Base-by-base conservation (phyloP, 2,329 filamentous ascomycete genomes). In the Stemphylium beticola region DNA sequence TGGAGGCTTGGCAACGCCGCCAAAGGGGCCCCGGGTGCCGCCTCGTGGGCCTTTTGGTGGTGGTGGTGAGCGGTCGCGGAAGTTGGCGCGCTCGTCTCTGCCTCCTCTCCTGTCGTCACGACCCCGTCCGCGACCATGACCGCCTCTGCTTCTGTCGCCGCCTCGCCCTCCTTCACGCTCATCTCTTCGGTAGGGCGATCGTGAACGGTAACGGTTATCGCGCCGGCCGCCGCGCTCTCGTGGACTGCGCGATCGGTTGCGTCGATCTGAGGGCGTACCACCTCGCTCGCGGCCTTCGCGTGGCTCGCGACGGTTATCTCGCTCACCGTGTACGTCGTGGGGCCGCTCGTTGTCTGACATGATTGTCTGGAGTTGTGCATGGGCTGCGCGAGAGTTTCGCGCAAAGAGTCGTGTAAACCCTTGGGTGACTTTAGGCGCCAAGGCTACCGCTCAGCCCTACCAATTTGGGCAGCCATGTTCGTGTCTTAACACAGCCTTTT, bases 171-270 rank as follows among this genome's bases (percentile, higher is more conserved):
- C 41, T 17, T 65, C 64, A 32, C 62, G 57, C 34, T 64, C 65
- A 15, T 68, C 64, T 33, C 66, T 49, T 31, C 64, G 61, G 10
- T 62, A 43, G 0, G 69, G 69, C 7, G 69, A 73, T 38, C 71
- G 65, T 24, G 69, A 69, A 34, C 70, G 61, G 51, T 69, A 63
- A n/a, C 64, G 60, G 14, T 60, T 57, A 24, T 66, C 60, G 40
- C 66, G 60, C 14, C 68, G 48, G 26, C 56, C 60, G 45, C 67
- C 66, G 38, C 69, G 68, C 26, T 73, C 69, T 40, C 63, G 67
- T 44, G 72, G 70, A 54, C 71, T 74, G 48, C 72, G 66, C 18
- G 72, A 74, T 14, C 72, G 69, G 47, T 73, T 65, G 62, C 66
- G 67, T 18, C 66, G 61, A 17, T 69, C 65, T 45, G 58, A 58